Evolutionary conservation across 2,329 filamentous ascomycete genomes (phyloP).

Genomic region (Neocatenulostroma microsporum): DNA sequence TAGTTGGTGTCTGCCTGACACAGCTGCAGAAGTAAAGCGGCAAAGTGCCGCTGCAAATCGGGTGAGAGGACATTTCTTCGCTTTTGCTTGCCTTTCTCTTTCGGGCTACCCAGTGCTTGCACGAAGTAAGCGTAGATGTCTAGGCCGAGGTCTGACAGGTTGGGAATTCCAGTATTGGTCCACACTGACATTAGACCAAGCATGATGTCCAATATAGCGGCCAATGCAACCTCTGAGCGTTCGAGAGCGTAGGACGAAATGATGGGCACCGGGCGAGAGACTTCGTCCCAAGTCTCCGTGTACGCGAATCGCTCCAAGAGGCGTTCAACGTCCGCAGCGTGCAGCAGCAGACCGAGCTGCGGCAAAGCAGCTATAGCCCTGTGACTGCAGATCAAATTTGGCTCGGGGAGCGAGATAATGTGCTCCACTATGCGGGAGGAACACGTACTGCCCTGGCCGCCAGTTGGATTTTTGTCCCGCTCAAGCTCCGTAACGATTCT

Average conservation of each 20-base stretch:
- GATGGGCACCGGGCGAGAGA: too few relatives aligned
- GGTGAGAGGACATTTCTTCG: constrained; percentile 60
- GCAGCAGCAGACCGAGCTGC: constrained; percentile 19
- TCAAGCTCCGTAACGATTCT: too few relatives aligned
- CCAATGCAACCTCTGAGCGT: constrained; percentile 65
- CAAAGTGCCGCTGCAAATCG: constrained; percentile 58
- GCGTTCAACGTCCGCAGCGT: constrained; percentile 31
- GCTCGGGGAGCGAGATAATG: constrained; percentile 16
- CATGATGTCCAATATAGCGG: constrained; percentile 61
- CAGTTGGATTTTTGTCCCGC: too few relatives aligned
- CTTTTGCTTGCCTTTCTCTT: too few relatives aligned
- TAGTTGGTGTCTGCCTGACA: constrained; percentile 61
- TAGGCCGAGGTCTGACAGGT: constrained; percentile 58
- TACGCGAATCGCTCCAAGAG: constrained; percentile 44
- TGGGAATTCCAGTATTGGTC: constrained; percentile 48
- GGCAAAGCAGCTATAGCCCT: constrained; percentile 18
- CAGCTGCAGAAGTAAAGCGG: constrained; percentile 61
- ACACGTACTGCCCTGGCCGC: not conserved
- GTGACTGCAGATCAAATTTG: constrained; percentile 19
- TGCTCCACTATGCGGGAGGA: constrained; percentile 10
- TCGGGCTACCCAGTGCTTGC: constrained; percentile 50
- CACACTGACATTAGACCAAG: constrained; percentile 56
- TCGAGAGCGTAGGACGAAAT: constrained; percentile 54
- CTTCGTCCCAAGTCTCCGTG: constrained; percentile 39
- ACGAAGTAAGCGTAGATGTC: constrained; percentile 77